Evolutionary conservation across 2,329 filamentous ascomycete species (phyloP).

Genomic region (Alternaria burnsii): DNA sequence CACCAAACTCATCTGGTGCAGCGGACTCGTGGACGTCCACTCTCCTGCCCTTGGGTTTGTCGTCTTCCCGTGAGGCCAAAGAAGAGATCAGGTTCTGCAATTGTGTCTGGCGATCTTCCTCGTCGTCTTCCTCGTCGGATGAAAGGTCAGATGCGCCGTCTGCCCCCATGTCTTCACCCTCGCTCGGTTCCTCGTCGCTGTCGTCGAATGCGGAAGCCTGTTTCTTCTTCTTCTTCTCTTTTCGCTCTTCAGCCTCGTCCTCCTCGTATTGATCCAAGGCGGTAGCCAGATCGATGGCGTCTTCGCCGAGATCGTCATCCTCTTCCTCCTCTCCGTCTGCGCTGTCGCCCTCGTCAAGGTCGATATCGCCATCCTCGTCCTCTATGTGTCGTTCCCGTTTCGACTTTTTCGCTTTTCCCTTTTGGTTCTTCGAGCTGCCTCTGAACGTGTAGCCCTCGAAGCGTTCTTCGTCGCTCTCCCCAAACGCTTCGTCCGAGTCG

Average conservation of each 20-base stretch:
- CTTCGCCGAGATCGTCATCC: conserved; percentile 70
- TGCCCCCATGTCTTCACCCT: conserved; percentile 55
- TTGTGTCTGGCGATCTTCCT: conserved; percentile 66
- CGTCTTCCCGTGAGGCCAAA: conserved; percentile 59
- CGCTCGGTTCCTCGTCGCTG: conserved; percentile 62
- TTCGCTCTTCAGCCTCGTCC: conserved; percentile 43
- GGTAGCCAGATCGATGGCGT: conserved; percentile 69
- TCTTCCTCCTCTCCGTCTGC: conserved; percentile 61
- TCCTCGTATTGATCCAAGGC: conserved; percentile 63
- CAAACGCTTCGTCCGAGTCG: conserved; percentile 84
- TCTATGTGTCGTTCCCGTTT: conserved; percentile 37
- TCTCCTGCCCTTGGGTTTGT: conserved; percentile 43
- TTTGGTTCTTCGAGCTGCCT: conserved; percentile 62
- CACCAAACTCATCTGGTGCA: conserved; percentile 67
- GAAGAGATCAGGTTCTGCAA: conserved; percentile 74
- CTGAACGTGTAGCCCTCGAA: conserved; percentile 80
- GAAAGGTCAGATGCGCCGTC: conserved; percentile 61
- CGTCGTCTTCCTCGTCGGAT: conserved; percentile 53
- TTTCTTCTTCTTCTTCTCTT: conserved; percentile 44
- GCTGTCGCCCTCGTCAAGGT: conserved; percentile 56
- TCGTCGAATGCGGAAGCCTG: conserved; percentile 56
- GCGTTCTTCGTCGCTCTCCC: conserved; percentile 84
- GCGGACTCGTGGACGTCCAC: conserved; percentile 65
- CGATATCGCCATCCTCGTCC: conserved; percentile 51
- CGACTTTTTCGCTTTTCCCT: conserved; percentile 55